These are phyloP conservation scores for Termitomyces sp. DNA, from an alignment of 768 basidiomycete genomes.

Conservation along the genomic window DNA sequence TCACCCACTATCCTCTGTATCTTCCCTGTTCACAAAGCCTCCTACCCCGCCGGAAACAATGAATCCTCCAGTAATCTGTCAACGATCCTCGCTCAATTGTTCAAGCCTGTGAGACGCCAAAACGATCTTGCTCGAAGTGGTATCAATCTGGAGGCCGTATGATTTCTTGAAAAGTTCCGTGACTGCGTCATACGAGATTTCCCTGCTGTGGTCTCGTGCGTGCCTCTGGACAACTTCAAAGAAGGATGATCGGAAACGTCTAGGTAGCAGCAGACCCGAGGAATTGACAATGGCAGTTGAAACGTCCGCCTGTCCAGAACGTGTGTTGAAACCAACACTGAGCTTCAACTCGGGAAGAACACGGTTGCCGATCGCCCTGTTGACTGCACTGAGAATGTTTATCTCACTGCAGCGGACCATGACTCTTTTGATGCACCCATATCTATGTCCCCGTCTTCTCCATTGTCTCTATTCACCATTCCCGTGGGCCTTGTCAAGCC, in stretches of 20 bases:
- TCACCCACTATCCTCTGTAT: too few relatives aligned
- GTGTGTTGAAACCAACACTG: too few relatives aligned
- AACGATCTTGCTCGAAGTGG: too few relatives aligned
- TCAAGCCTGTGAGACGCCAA: too few relatives aligned
- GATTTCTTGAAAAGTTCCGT: too few relatives aligned
- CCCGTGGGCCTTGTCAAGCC: slow-evolving; percentile 10
- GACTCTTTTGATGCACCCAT: slow-evolving; percentile 4
- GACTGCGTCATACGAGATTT: slow-evolving; percentile 63
- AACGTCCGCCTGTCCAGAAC: slow-evolving; percentile 69
- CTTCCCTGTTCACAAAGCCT: too few relatives aligned
- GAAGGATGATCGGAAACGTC: slow-evolving; percentile 73
- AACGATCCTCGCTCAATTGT: slow-evolving; percentile 39
- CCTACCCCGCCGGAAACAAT: slow-evolving; percentile 62
- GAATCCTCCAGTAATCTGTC: slow-evolving; percentile 61
- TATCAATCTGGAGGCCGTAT: too few relatives aligned
- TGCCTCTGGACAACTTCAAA: slow-evolving; percentile 77
- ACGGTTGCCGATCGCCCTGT: too few relatives aligned
- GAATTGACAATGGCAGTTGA: too few relatives aligned
- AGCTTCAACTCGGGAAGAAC: slow-evolving; percentile 77
- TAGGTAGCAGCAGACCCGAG: too few relatives aligned
- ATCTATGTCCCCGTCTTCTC: background rate
- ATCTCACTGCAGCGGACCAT: slow-evolving; percentile 24
- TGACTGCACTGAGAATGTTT: slow-evolving; percentile 89
- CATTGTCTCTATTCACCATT: background rate
- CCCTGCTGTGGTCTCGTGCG: slow-evolving; percentile 48